Percentiles rank a stretch among this genome's conserved stretches.
Conservation (phyloP, 257 asterid genomes). For the Craterostigma plantagineum region DNA sequence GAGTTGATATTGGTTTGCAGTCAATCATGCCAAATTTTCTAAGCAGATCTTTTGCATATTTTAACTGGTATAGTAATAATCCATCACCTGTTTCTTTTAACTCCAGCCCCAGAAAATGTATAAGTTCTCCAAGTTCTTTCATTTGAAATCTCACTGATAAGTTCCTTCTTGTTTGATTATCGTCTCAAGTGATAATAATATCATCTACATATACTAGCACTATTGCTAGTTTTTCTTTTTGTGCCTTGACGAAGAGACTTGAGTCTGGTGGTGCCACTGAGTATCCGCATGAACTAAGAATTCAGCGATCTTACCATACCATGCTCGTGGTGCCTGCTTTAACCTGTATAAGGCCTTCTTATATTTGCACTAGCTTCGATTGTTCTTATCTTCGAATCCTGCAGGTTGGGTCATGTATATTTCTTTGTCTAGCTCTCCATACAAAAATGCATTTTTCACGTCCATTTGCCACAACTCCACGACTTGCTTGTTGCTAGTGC, state of each 20-base stretch:
- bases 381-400: neutral
- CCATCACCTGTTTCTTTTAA: neutral
- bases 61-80: neutral
- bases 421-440: slow-evolving; percentile 1
- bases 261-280: neutral
- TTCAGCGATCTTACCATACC: slow-evolving; percentile 3
- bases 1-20: neutral
- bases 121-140: slow-evolving; percentile 1
- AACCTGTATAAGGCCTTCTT: slow-evolving; percentile 2
- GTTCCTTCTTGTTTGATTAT: neutral
- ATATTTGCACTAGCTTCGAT: slow-evolving; percentile 5
- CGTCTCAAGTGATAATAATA: slow-evolving; percentile 1
- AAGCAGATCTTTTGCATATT: neutral
- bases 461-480: slow-evolving; percentile 4
- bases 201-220: slow-evolving; percentile 3
- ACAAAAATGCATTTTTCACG: slow-evolving; percentile 11
- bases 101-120: neutral
- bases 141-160: too few species aligned
- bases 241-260: neutral
- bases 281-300: neutral
- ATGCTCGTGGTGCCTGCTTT: slow-evolving; percentile 5
- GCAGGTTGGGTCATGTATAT: slow-evolving; percentile 5
- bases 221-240: neutral
- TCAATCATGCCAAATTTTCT: slow-evolving; percentile 3
- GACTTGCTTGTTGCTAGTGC: slow-evolving; percentile 7